Conservation (phyloP, 306 rosid species). For the Datisca glomerata region DNA sequence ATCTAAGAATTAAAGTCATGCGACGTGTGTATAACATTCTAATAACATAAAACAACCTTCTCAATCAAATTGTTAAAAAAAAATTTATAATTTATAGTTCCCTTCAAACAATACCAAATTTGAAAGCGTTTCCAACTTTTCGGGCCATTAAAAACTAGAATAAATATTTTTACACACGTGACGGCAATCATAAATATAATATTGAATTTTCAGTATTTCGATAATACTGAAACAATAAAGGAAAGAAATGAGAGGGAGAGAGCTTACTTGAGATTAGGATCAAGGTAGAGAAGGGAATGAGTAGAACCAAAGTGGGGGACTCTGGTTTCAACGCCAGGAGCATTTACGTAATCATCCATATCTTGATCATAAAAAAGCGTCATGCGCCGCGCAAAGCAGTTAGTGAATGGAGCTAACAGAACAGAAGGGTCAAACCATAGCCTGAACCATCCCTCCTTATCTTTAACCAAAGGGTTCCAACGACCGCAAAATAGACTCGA, state of each 20-base stretch:
- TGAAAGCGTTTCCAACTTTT: too few species aligned
- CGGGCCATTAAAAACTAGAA: too few species aligned
- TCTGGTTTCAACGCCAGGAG: conserved; percentile 60
- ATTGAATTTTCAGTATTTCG: too few species aligned
- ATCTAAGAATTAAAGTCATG: too few species aligned
- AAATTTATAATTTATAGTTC: too few species aligned
- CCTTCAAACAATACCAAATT: too few species aligned
- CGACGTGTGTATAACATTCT: too few species aligned
- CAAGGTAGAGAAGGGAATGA: conserved; percentile 55
- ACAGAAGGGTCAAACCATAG: conserved; percentile 73
- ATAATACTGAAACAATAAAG: too few species aligned
- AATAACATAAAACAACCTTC: too few species aligned
- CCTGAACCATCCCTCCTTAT: conserved; percentile 67
- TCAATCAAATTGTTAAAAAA: too few species aligned
- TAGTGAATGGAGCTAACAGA: conserved; percentile 52
- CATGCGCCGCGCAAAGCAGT: conserved; percentile 80
- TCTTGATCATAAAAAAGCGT: conserved; percentile 39
- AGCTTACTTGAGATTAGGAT: conserved; percentile 62
- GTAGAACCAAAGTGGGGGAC: conserved; percentile 69
- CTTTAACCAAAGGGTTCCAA: conserved; percentile 46
- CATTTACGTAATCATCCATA: conserved; percentile 50
- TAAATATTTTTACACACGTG: too few species aligned
- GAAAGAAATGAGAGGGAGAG: background rate
- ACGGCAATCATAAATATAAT: too few species aligned
- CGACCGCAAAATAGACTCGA: conserved; percentile 40